Evolutionary conservation across 225 moss, liverwort and hornwort species (phyloP), one percentile per base, ranked within the genome.

Genomic region (Sphagnum tenellum): DNA sequence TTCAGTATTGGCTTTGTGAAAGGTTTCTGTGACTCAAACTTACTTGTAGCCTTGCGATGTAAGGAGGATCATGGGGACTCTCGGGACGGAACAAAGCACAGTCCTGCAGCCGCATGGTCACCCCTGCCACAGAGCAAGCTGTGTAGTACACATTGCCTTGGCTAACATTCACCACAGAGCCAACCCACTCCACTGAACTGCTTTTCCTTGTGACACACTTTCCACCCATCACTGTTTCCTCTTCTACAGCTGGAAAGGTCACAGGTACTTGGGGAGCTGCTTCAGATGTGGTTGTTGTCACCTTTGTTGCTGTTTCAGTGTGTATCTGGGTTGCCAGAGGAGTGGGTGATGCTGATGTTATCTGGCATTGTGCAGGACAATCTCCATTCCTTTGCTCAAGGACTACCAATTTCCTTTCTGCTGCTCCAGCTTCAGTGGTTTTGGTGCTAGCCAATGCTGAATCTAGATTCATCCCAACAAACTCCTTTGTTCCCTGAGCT

Each of bases 1-100:
- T 29, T 29, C 29, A 29, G 29, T 29, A 29, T 29, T 29, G 29
- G 29, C 29, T 29, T 29, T 29, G 29, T 29, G 29, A 29, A 29
- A 29, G 29, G 29, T 29, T 29, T 29, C 46, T 9, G 9, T 46
- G 29, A 61, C 60, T 44, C 50, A 29, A 48, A 49, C 29, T 55
- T 81, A 77, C 84, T 70, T 92, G 72, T 52, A 95, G 79, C 56
- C 78, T 86, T 49, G 77, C 81, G 76, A 89, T 88, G 48, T 89
- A 87, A 3, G 73, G 67, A 56, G 81, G 74, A 55, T 84, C 79
- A 75, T 86, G 62, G 1, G 57, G 55, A 9, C 67, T 70, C 67
- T 89, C 77, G 7, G 78, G 78, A 55, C 77, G 72, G 7, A 89
- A 92, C 60, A 90, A 67, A 11, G 77, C 74, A 72, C 71, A 81